These are phyloP conservation scores for Thermoascus crustaceus DNA, from an alignment of 2,329 filamentous ascomycete genomes.

Conservation along the genomic window DNA sequence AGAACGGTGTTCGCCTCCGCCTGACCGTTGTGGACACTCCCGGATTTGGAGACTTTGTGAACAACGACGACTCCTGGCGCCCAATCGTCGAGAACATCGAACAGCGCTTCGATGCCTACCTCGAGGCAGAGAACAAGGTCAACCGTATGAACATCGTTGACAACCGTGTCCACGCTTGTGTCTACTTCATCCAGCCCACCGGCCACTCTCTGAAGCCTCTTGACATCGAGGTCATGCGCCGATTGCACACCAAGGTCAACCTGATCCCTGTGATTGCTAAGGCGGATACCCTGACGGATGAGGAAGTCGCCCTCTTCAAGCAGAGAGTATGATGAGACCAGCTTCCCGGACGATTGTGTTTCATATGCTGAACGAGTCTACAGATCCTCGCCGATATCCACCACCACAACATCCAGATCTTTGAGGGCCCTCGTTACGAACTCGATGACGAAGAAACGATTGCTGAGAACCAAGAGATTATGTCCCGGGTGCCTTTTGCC, in stretches of 20 bases:
- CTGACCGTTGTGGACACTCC: slow-evolving; percentile 96
- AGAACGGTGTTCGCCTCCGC: slow-evolving; percentile 92
- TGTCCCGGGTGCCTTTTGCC: slow-evolving; percentile 98
- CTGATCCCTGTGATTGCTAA: slow-evolving; percentile 98
- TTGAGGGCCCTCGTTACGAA: slow-evolving; percentile 96
- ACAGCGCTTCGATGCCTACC: slow-evolving; percentile 95
- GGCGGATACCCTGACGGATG: slow-evolving; percentile 93
- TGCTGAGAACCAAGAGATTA: slow-evolving; percentile 99
- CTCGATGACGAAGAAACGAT: slow-evolving; percentile 99
- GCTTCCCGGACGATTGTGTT: background rate
- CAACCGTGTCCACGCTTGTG: slow-evolving; percentile 96
- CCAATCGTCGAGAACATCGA: slow-evolving; percentile 99
- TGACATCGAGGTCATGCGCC: slow-evolving; percentile 98
- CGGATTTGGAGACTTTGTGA: slow-evolving; percentile 97
- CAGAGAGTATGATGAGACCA: slow-evolving; percentile 62
- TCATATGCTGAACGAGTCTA: slow-evolving; percentile 17
- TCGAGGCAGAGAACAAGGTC: slow-evolving; percentile 99
- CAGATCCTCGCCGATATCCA: slow-evolving; percentile 96
- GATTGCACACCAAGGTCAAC: slow-evolving; percentile 99
- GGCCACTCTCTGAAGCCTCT: slow-evolving; percentile 97
- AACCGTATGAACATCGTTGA: slow-evolving; percentile 99
- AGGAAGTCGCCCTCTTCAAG: slow-evolving; percentile 93
- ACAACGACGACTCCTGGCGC: slow-evolving; percentile 99
- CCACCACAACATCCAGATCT: slow-evolving; percentile 96
- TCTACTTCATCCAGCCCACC: slow-evolving; percentile 99